phyloP scores from a whole-genome alignment of 495 filamentous ascomycete species.

The Penicillium waksmanii region DNA sequence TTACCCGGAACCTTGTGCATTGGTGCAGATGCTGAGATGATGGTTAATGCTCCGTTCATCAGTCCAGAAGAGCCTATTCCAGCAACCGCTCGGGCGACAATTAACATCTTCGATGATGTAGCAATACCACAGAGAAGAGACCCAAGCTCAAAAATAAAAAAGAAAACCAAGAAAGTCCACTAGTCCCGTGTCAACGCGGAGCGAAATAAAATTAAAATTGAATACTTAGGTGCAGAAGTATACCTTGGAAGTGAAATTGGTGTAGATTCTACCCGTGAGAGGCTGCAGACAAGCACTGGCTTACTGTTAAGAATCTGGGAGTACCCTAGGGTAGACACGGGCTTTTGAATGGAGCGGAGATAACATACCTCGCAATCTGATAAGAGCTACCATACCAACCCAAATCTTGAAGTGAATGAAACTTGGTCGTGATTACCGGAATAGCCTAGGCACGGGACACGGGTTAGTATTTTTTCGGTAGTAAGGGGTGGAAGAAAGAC shows the following conservation, averaged over 20 bases:
- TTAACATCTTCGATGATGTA: slow-evolving; percentile 46
- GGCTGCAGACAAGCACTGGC: slow-evolving; percentile 49
- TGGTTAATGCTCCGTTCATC: slow-evolving; percentile 55
- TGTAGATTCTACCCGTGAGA: slow-evolving; percentile 50
- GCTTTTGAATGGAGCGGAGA: background rate
- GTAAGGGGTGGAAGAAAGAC: background rate
- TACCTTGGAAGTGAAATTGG: slow-evolving; percentile 48
- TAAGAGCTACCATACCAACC: slow-evolving; percentile 54
- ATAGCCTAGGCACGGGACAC: slow-evolving; percentile 30
- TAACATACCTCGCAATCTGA: slow-evolving; percentile 39
- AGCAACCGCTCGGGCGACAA: slow-evolving; percentile 49
- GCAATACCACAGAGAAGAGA: slow-evolving; percentile 49
- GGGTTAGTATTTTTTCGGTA: background rate
- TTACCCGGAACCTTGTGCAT: slow-evolving; percentile 46
- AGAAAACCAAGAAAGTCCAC: slow-evolving; percentile 40
- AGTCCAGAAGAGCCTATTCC: slow-evolving; percentile 50
- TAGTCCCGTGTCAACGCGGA: slow-evolving; percentile 12
- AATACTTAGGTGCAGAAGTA: background rate
- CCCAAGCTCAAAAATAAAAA: slow-evolving; percentile 47
- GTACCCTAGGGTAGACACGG: too few relatives aligned
- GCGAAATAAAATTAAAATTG: background rate
- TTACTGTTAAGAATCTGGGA: slow-evolving; percentile 1
- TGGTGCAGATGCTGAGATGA: slow-evolving; percentile 50
- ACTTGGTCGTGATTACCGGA: slow-evolving; percentile 47
- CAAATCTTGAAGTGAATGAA: slow-evolving; percentile 45